Percentiles rank a stretch among this genome's conserved stretches.
These are phyloP conservation scores for Barnettozyma pratensis DNA, from an alignment of 805 yeast genomes.

Conservation along the genomic window DNA sequence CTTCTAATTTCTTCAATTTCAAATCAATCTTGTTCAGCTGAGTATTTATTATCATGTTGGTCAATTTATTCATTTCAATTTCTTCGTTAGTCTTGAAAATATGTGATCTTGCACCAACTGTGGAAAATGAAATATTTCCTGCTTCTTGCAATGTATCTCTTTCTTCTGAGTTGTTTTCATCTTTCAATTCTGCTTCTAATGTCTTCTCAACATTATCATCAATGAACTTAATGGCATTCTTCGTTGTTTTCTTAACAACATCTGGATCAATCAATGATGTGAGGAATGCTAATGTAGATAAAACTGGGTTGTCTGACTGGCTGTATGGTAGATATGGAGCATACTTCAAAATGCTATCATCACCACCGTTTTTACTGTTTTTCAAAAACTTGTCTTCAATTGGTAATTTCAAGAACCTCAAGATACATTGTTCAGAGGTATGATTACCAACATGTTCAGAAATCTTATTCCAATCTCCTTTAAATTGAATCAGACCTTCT, in stretches of 20 bases:
- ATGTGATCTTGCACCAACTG: constrained; percentile 74
- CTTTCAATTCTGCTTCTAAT: constrained; percentile 15
- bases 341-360: constrained; percentile 69
- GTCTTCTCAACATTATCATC: constrained; percentile 19
- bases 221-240: constrained; percentile 42
- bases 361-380: constrained; percentile 27
- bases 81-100: constrained; percentile 78
- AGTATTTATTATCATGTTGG: constrained; percentile 53
- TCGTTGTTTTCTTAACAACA: constrained; percentile 78
- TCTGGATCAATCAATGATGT: constrained; percentile 81
- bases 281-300: constrained; percentile 87
- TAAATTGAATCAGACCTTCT: constrained; percentile 54
- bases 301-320: constrained; percentile 85
- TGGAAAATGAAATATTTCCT: constrained; percentile 64
- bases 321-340: constrained; percentile 83
- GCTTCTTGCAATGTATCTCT: constrained; percentile 44
- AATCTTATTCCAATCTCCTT: constrained; percentile 77
- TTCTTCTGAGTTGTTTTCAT: constrained; percentile 13
- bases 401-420: constrained; percentile 73
- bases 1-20: constrained; percentile 53
- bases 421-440: constrained; percentile 73
- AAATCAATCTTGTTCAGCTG: constrained; percentile 60
- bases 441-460: constrained; percentile 63
- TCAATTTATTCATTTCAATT: constrained; percentile 60
- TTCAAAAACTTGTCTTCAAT: constrained; percentile 66